Evolutionary conservation across 495 filamentous ascomycete genomes (phyloP), one percentile per base, ranked within the genome.

Genomic region (Bathelium albidoporum): DNA sequence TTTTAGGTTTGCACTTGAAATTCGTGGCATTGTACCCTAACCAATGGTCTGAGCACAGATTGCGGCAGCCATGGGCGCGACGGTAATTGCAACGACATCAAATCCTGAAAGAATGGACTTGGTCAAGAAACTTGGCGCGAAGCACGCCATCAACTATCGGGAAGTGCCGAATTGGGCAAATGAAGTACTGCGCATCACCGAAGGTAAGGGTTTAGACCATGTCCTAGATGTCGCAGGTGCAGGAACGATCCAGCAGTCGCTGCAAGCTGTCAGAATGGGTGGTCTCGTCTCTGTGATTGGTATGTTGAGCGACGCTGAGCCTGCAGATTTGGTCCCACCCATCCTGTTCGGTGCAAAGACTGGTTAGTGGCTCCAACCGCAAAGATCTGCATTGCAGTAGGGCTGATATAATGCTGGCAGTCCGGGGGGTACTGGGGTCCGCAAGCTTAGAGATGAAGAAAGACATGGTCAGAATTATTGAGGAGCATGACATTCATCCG

Each of bases 181-280:
- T 9, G 71, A 68, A 58, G 78, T 79, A 0, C 55, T 80, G 64
- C 64, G 68, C 18, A 22, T 73, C 7, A 80, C 79, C 4, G 34
- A 61, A 16, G 68, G 66, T 31, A 61, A 72, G 11, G 78, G 78
- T 39, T 78, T 73, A 0, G 77, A 81, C 63, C 71, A 79, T 52
- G 77, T 84, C 34, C 69, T 84, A 39, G 81, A 84, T 64, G 74
- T 77, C 62, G 81, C 79, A 1, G 81, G 80, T 10, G 74, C 76
- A 31, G 59, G 69, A 18, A 83, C 80, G 7, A 78, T 83, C 60
- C 71, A 74, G 26, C 65, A 67, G 32, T 61, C 60, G 24, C 24
- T 69, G 32, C 62, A 63, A 32, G 31, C 59, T 58, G 62, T 59
- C 2, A 39, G 49, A 1, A 66, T 64, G 29, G 64, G 60, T n/a